Conservation (phyloP, 2,329 filamentous ascomycete species). For the Ceratocystis diversiconidia region DNA sequence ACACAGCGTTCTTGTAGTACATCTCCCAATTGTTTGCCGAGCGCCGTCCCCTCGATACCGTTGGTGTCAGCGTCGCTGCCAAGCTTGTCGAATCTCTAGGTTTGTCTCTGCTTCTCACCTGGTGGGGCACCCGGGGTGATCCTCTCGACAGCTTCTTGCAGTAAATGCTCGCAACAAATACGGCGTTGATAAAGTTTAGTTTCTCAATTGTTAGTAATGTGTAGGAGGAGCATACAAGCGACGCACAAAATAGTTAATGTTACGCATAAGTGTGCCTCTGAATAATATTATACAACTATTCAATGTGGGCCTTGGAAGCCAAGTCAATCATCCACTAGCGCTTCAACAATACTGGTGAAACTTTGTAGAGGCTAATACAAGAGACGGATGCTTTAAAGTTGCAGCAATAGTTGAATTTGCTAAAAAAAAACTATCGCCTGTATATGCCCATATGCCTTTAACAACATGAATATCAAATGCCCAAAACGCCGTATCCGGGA, state of each 20-base stretch:
- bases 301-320: no score
- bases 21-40: slow-evolving; percentile 76
- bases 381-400: slow-evolving; percentile 3
- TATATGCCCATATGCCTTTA: slow-evolving; percentile 17
- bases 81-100: slow-evolving; percentile 89
- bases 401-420: slow-evolving; percentile 15
- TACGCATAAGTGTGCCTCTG: neutral
- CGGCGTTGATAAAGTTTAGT: neutral
- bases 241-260: neutral
- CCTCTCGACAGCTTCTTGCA: slow-evolving; percentile 52
- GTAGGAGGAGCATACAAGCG: slow-evolving; percentile 5
- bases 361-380: no score
- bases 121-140: slow-evolving; percentile 93
- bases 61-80: slow-evolving; percentile 70
- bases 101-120: slow-evolving; percentile 81
- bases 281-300: slow-evolving; percentile 5
- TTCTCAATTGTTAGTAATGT: slow-evolving; percentile 9
- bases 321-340: no score
- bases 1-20: slow-evolving; percentile 40
- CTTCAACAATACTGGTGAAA: no score
- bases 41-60: slow-evolving; percentile 80
- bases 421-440: slow-evolving; percentile 16
- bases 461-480: slow-evolving; percentile 19
- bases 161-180: slow-evolving; percentile 7
- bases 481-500: slow-evolving; percentile 16